Conservation (phyloP, 106 monocot genomes). For the Platanthera guangdongensis region DNA sequence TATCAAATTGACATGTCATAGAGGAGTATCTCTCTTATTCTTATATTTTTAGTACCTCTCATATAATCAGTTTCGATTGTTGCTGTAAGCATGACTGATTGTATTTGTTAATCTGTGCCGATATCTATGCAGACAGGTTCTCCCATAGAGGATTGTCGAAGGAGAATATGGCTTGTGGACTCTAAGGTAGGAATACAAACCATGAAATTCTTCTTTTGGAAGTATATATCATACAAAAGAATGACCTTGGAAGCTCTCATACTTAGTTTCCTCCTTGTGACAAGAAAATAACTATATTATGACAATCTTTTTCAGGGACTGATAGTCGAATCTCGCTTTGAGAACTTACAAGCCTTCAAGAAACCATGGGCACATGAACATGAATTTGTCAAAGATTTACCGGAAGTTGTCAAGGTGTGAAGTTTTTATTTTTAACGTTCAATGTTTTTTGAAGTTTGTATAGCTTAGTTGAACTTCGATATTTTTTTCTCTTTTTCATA, state of each 20-base stretch:
- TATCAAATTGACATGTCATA: not conserved
- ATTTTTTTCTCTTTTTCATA: too few species aligned
- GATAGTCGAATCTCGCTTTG: constrained; percentile 59
- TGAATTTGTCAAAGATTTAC: constrained; percentile 45
- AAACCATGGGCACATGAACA: constrained; percentile 87
- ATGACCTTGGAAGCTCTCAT: too few species aligned
- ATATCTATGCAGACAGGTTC: constrained; percentile 35
- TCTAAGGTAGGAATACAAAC: constrained; percentile 50
- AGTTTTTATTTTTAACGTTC: too few species aligned
- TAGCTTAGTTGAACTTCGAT: not conserved
- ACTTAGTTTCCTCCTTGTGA: not conserved
- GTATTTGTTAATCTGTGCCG: not conserved
- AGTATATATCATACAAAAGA: too few species aligned
- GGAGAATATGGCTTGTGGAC: constrained; percentile 91
- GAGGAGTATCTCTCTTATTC: too few species aligned
- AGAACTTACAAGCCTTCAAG: constrained; percentile 66
- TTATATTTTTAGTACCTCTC: too few species aligned
- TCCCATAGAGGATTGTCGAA: constrained; percentile 61
- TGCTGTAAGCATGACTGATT: too few species aligned
- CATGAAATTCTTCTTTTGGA: too few species aligned
- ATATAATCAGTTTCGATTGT: too few species aligned
- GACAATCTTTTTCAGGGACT: constrained; percentile 42
- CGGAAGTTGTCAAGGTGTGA: constrained; percentile 64
- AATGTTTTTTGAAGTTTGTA: not conserved
- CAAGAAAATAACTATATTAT: not conserved